These are phyloP conservation scores for Periglandula ipomoeae DNA, from an alignment of 2,329 filamentous ascomycete genomes.

Conservation along the genomic window DNA sequence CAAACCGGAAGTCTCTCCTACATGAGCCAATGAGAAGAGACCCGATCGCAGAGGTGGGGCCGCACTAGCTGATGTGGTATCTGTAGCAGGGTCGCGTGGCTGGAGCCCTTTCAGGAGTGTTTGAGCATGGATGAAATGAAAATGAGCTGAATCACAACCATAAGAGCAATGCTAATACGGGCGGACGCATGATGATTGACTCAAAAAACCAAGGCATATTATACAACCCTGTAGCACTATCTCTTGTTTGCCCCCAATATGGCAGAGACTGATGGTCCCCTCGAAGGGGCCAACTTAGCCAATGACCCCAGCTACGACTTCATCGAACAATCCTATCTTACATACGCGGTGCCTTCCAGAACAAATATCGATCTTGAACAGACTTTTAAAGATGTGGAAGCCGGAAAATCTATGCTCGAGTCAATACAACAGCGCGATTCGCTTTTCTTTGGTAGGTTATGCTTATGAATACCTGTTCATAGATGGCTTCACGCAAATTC, in stretches of 20 bases:
- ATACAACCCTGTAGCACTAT: too few relatives aligned
- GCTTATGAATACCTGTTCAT: too few relatives aligned
- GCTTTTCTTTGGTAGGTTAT: conserved; percentile 65
- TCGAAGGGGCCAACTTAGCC: conserved; percentile 12
- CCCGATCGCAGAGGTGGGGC: background rate
- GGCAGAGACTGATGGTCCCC: conserved; percentile 15
- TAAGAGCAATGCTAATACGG: too few relatives aligned
- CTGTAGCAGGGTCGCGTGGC: too few relatives aligned
- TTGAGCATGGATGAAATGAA: too few relatives aligned
- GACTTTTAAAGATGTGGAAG: conserved; percentile 33
- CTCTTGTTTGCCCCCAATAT: too few relatives aligned
- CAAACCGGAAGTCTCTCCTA: background rate
- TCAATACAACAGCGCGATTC: conserved; percentile 53
- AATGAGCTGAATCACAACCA: too few relatives aligned
- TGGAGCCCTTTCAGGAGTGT: too few relatives aligned
- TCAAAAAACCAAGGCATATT: conserved; percentile 13
- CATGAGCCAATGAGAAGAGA: conserved; percentile 2
- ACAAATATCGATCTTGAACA: conserved; percentile 47
- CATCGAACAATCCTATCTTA: conserved; percentile 48
- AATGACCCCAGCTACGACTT: conserved; percentile 28
- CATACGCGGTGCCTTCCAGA: conserved; percentile 50
- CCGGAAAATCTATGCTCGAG: conserved; percentile 40
- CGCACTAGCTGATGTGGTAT: background rate
- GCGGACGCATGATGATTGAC: background rate
- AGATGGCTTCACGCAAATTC: too few relatives aligned